Percentiles rank a stretch among this genome's conserved stretches.
These are phyloP conservation scores for Hypoxylon sp. DNA, from an alignment of 2,329 filamentous ascomycete species.

Conservation along the genomic window DNA sequence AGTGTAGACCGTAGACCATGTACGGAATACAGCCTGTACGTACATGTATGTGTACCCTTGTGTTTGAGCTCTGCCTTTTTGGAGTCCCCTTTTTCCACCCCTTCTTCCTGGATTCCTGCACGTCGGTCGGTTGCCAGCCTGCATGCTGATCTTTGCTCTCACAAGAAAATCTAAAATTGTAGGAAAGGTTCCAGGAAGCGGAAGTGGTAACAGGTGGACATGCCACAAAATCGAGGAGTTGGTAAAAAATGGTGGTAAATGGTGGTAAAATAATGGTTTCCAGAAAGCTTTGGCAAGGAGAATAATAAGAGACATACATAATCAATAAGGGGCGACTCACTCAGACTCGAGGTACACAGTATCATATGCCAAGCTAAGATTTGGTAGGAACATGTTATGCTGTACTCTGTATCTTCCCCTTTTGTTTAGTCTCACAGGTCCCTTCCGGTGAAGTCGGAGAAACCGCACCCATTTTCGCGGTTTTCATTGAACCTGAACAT, in stretches of 20 bases:
- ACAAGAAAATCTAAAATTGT: slow-evolving; percentile 8
- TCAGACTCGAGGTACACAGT: slow-evolving; percentile 30
- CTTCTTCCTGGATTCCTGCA: slow-evolving; percentile 13
- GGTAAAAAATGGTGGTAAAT: slow-evolving; percentile 8
- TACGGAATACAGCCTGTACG: slow-evolving; percentile 22
- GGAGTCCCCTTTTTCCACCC: slow-evolving; percentile 15
- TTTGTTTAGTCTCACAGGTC: slow-evolving; percentile 27
- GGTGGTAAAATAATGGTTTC: slow-evolving; percentile 17
- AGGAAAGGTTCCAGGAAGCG: slow-evolving; percentile 19
- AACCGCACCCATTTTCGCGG: slow-evolving; percentile 30
- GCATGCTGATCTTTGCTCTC: slow-evolving; percentile 16
- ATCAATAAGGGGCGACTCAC: slow-evolving; percentile 20
- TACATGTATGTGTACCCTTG: slow-evolving; percentile 3
- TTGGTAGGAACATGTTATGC: slow-evolving; percentile 25
- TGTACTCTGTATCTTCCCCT: slow-evolving; percentile 30
- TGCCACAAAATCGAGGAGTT: slow-evolving; percentile 11
- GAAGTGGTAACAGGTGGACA: slow-evolving; percentile 11
- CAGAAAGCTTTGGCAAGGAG: slow-evolving; percentile 23
- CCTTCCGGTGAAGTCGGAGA: slow-evolving; percentile 33
- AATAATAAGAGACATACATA: slow-evolving; percentile 9
- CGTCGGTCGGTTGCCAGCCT: slow-evolving; percentile 10
- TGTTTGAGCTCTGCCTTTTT: slow-evolving; percentile 9
- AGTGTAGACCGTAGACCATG: slow-evolving; percentile 2
- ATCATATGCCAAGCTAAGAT: slow-evolving; percentile 29
- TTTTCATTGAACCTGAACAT: slow-evolving; percentile 25